Percentiles rank a stretch among this genome's conserved stretches.
Evolutionary conservation across 441 rosid species (phyloP).

Genomic region (Hura crepitans): DNA sequence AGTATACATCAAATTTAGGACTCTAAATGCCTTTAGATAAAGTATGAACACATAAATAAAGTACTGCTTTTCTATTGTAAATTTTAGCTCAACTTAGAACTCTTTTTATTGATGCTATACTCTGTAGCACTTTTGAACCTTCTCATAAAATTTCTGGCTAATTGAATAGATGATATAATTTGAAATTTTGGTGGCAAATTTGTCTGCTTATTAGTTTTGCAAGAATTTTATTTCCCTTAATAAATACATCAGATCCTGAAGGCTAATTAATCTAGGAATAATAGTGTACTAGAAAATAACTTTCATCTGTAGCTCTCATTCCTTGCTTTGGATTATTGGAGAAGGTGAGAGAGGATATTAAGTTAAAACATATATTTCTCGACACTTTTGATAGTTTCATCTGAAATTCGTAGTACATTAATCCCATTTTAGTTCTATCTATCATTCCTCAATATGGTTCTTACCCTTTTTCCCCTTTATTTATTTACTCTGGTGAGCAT

Average conservation of each 20-base stretch:
- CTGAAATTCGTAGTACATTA: not conserved
- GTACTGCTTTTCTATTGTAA: too few species aligned
- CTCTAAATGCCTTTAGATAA: too few species aligned
- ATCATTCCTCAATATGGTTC: not conserved
- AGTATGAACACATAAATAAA: too few species aligned
- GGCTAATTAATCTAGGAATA: not conserved
- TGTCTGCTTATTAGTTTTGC: not conserved
- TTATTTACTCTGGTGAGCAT: conserved; percentile 33
- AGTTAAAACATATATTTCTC: not conserved
- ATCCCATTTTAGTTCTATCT: not conserved
- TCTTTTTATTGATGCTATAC: not conserved
- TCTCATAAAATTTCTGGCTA: not conserved
- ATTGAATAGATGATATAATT: not conserved
- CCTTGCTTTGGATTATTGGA: not conserved
- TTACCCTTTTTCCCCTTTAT: not conserved
- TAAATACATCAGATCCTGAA: not conserved
- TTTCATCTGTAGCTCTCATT: not conserved
- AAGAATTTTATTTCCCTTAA: not conserved
- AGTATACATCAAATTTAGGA: conserved; percentile 81
- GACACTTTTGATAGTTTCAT: conserved; percentile 1
- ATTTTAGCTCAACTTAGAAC: too few species aligned
- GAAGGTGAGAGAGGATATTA: not conserved
- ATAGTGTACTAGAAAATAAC: not conserved
- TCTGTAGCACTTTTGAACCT: not conserved
- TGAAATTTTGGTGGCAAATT: not conserved